Evolutionary conservation across 345 rosid species (phyloP), one percentile per base, ranked within the genome.

Genomic region (Kernera saxatilis): DNA sequence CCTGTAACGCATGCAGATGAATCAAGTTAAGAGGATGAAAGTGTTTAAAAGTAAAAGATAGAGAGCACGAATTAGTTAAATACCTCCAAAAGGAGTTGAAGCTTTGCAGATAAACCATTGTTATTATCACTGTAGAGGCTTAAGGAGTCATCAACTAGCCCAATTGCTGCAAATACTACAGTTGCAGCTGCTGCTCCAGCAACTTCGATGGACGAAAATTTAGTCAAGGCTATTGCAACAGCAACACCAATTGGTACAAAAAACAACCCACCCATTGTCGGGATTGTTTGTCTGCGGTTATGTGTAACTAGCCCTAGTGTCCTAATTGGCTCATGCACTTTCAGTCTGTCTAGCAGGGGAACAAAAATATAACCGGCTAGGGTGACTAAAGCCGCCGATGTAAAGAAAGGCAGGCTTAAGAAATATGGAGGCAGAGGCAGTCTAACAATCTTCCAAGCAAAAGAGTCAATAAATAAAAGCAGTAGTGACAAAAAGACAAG

Each of bases 371-470:
- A 93, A 61, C 98, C 98, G 11, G 81, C 85, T 73, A 77, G 64
- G 6, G 88, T 71, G 9, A 61, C 90, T 63, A 91, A 57, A 79
- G 72, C 63, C 15, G 85, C 82, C 0, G 96, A 86, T 17, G 78
- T 73, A 50, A 88, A 78, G 77, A 93, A 93, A 3, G 97, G 97
- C 0, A 81, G 75, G 29, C 81, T 84, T 80, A 93, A 80, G 78
- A 82, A 79, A 72, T 86, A 91, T 41, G 88, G 88, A 12, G 78
- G 82, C 65, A 93, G 74, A 26, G 98, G 98, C 29, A 89, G 80
- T 77, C 97, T 86, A 73, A 91, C 93, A 41, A 93, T 87, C 82
- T 85, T 87, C 98, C 98, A 91, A 4, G 94, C 96, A 63, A 87
- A 87, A 81, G 87, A 89, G 74, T 93, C 98, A 55, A 84, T 81